A percentile compares a stretch with the other conserved stretches of the same genome.
Conservation (phyloP, 495 filamentous ascomycete genomes). For the Aspergillus campestris region DNA sequence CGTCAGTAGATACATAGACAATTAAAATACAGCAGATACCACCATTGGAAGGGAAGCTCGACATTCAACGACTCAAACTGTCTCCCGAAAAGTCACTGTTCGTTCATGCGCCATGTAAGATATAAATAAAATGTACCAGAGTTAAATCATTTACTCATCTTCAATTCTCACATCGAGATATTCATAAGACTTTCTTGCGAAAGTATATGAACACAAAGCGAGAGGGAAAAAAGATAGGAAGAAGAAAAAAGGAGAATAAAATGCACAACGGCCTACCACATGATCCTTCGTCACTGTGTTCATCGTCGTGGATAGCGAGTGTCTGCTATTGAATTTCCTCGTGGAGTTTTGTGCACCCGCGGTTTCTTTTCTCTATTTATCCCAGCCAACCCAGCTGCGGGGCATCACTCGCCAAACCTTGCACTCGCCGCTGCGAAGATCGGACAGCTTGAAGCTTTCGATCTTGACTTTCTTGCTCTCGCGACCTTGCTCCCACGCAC, state of each 20-base stretch:
- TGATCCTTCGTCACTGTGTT: slow-evolving; percentile 5
- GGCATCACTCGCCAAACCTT: slow-evolving; percentile 97
- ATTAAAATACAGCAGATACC: too few species aligned
- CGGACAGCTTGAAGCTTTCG: slow-evolving; percentile 88
- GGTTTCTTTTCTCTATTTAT: slow-evolving; percentile 23
- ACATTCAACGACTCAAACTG: too few species aligned
- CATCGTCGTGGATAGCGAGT: not conserved
- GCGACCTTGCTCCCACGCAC: slow-evolving; percentile 90
- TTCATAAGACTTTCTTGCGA: not conserved
- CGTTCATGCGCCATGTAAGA: slow-evolving; percentile 12
- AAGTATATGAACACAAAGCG: too few species aligned
- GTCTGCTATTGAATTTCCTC: too few species aligned
- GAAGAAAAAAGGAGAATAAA: slow-evolving; percentile 1
- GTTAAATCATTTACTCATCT: slow-evolving; percentile 18
- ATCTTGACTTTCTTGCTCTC: slow-evolving; percentile 92
- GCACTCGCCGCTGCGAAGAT: slow-evolving; percentile 87
- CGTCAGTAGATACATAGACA: slow-evolving; percentile 18
- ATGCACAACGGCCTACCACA: not conserved
- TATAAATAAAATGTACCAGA: slow-evolving; percentile 17
- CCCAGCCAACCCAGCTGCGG: slow-evolving; percentile 87
- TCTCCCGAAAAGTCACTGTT: too few species aligned
- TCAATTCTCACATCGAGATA: slow-evolving; percentile 1
- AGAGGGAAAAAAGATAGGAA: not conserved
- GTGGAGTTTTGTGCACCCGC: too few species aligned
- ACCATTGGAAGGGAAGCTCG: too few species aligned